Conservation (phyloP, 2,329 filamentous ascomycete species). For the Balansia obtecta region DNA sequence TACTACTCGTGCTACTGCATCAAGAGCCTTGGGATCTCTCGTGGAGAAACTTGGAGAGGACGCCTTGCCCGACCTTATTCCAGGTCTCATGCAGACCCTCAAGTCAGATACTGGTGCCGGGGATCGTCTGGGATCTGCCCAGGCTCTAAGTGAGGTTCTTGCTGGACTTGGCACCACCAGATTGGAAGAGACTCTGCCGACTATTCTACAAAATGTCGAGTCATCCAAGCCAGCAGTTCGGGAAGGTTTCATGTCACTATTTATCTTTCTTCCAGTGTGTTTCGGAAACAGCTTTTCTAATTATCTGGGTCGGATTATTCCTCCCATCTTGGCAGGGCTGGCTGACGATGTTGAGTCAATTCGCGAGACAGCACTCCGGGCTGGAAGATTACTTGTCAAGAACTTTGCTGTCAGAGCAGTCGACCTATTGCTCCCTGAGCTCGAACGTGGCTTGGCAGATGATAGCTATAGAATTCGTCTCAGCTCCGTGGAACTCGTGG, state of each 20-base stretch:
- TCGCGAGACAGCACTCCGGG: conserved; percentile 87
- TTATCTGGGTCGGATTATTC: conserved; percentile 91
- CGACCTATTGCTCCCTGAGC: conserved; percentile 82
- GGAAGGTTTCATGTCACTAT: conserved; percentile 98
- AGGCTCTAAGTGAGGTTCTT: conserved; percentile 91
- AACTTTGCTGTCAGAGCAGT: conserved; percentile 95
- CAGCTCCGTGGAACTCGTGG: conserved; percentile 94
- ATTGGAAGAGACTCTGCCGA: conserved; percentile 89
- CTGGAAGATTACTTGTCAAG: conserved; percentile 89
- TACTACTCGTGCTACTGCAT: conserved; percentile 89
- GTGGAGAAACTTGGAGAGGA: conserved; percentile 98
- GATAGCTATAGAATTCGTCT: conserved; percentile 96
- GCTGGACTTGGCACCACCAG: conserved; percentile 86
- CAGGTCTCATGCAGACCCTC: conserved; percentile 92
- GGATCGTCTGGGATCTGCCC: conserved; percentile 88
- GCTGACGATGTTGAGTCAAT: conserved; percentile 96
- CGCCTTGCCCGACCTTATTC: conserved; percentile 90
- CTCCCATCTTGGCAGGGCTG: conserved; percentile 83
- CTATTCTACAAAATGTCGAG: conserved; percentile 89
- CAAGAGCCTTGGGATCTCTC: conserved; percentile 89
- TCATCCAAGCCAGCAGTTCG: conserved; percentile 82
- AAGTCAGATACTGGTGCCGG: conserved; percentile 95
- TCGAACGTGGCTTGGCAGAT: conserved; percentile 93
- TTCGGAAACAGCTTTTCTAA: conserved; percentile 98
- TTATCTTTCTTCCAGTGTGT: conserved; percentile 97